Percentiles rank a stretch among this genome's conserved stretches.
Evolutionary conservation across 2,329 filamentous ascomycete species (phyloP).

Genomic region (Dryadomyces quercus-mongolicae): DNA sequence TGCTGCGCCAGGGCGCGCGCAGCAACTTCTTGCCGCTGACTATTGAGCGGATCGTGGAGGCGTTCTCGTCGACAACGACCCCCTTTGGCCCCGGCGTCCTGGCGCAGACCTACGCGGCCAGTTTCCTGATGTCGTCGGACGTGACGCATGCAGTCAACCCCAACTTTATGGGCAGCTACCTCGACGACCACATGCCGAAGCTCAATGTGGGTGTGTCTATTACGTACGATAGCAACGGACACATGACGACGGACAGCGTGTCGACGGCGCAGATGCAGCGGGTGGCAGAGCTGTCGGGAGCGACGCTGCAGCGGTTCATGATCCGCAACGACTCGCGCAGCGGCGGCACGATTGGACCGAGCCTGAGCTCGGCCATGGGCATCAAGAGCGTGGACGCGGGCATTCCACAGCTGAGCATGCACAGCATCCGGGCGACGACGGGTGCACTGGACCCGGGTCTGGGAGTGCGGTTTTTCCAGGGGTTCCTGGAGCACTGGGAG

Average conservation of each 20-base stretch:
- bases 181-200: slow-evolving; percentile 73
- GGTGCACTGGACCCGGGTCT: slow-evolving; percentile 77
- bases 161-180: slow-evolving; percentile 77
- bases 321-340: slow-evolving; percentile 84
- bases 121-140: slow-evolving; percentile 84
- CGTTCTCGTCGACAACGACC: slow-evolving; percentile 35
- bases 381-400: slow-evolving; percentile 78
- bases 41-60: slow-evolving; percentile 71
- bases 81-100: slow-evolving; percentile 47
- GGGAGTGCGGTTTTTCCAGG: slow-evolving; percentile 79
- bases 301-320: slow-evolving; percentile 76
- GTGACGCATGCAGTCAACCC: slow-evolving; percentile 92
- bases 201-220: slow-evolving; percentile 82
- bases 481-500: slow-evolving; percentile 79
- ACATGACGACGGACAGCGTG: slow-evolving; percentile 90
- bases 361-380: slow-evolving; percentile 70
- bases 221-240: slow-evolving; percentile 73
- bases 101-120: slow-evolving; percentile 77
- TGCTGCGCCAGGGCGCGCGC: slow-evolving; percentile 78
- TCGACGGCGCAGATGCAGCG: slow-evolving; percentile 70
- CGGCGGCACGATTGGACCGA: slow-evolving; percentile 91
- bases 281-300: slow-evolving; percentile 61
- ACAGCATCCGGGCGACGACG: slow-evolving; percentile 80
- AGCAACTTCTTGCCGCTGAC: slow-evolving; percentile 78
- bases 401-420: slow-evolving; percentile 88